Percentiles rank a stretch among this genome's conserved stretches.
phyloP scores from a whole-genome alignment of 805 yeast genomes.

The Huiozyma naganishii region DNA sequence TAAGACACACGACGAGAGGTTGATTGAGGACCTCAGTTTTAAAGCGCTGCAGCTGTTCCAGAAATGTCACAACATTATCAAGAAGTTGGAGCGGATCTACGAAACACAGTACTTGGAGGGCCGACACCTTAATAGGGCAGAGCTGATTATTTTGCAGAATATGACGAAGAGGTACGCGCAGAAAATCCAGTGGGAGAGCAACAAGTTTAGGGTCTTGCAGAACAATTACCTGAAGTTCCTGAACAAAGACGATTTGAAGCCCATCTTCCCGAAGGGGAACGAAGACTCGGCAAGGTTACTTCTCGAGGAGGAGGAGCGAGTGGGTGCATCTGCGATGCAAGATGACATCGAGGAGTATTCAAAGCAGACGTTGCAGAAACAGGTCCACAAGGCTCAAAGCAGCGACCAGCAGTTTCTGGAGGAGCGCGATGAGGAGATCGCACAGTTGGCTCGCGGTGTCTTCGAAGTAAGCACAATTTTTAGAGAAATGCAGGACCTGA shows the following conservation, averaged over 20 bases:
- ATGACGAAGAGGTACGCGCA: slow-evolving; percentile 77
- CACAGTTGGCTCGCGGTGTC: slow-evolving; percentile 86
- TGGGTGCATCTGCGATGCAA: slow-evolving; percentile 15
- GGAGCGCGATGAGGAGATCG: slow-evolving; percentile 82
- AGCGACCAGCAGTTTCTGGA: slow-evolving; percentile 17
- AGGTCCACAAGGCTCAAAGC: slow-evolving; percentile 18
- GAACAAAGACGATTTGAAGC: slow-evolving; percentile 65
- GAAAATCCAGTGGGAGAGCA: slow-evolving; percentile 67
- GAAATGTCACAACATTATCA: slow-evolving; percentile 64
- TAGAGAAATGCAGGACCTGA: slow-evolving; percentile 82
- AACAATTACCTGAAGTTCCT: slow-evolving; percentile 78
- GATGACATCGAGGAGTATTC: slow-evolving; percentile 32
- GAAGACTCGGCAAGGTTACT: slow-evolving; percentile 17
- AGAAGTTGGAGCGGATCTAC: slow-evolving; percentile 44
- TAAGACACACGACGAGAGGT: slow-evolving; percentile 59
- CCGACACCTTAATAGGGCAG: slow-evolving; percentile 29
- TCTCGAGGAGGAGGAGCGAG: slow-evolving; percentile 27
- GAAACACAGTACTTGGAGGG: slow-evolving; percentile 30
- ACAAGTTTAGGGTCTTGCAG: slow-evolving; percentile 76
- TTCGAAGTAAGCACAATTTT: slow-evolving; percentile 87
- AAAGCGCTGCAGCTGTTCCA: slow-evolving; percentile 69
- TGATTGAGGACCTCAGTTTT: slow-evolving; percentile 69
- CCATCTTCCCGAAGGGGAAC: slow-evolving; percentile 24
- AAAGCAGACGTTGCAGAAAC: slow-evolving; percentile 20
- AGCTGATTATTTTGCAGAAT: slow-evolving; percentile 60